Percentiles rank a stretch among this genome's conserved stretches.
Conservation (phyloP, 257 asterid species). For the Ehretia macrophylla region DNA sequence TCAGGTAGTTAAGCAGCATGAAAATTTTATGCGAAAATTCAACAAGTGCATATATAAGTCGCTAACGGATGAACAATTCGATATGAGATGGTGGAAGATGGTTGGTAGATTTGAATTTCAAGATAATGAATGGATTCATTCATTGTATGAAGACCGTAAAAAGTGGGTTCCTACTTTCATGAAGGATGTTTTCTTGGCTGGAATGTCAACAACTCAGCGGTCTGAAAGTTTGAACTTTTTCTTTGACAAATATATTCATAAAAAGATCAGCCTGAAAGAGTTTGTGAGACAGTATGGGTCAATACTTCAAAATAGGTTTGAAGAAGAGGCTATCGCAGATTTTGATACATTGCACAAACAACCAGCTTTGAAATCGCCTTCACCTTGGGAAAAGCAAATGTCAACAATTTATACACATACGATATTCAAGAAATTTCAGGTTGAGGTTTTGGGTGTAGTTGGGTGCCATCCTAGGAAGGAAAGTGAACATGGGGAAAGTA, state of each 20-base stretch:
- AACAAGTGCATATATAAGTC: conserved; percentile 85
- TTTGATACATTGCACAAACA: conserved; percentile 96
- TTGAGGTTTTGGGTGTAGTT: conserved; percentile 93
- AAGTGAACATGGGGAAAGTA: conserved; percentile 46
- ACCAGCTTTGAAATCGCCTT: conserved; percentile 94
- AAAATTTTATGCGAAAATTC: conserved; percentile 59
- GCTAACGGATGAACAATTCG: conserved; percentile 77
- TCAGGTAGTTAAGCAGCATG: conserved; percentile 60
- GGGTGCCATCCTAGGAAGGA: conserved; percentile 97
- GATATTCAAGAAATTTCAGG: conserved; percentile 81
- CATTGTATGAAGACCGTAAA: conserved; percentile 70
- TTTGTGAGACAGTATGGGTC: conserved; percentile 78
- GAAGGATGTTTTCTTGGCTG: conserved; percentile 76
- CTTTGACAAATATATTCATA: conserved; percentile 86
- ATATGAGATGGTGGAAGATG: conserved; percentile 99
- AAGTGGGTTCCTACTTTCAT: conserved; percentile 81
- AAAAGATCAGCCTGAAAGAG: conserved; percentile 77
- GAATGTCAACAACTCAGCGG: conserved; percentile 73
- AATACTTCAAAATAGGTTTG: conserved; percentile 73
- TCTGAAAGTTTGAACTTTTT: conserved; percentile 71
- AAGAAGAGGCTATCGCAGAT: conserved; percentile 94
- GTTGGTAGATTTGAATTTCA: conserved; percentile 82
- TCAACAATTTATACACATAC: conserved; percentile 84
- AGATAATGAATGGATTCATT: conserved; percentile 87
- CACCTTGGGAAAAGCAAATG: conserved; percentile 99